Conservation (phyloP, 148 eudicot species). For the Polygonum maritimum region DNA sequence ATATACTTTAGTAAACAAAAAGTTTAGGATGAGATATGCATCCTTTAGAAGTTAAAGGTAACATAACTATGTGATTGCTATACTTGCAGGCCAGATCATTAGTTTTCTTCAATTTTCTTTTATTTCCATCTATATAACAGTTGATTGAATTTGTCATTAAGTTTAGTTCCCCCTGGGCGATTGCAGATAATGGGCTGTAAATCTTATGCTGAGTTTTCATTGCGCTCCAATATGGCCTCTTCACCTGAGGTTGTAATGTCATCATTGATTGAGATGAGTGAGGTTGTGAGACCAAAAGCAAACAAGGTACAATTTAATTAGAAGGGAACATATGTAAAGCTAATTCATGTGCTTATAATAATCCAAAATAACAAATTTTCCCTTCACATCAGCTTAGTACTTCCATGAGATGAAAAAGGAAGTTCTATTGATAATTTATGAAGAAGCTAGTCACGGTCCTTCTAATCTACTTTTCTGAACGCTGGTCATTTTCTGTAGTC, state of each 20-base stretch:
- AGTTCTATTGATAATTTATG: too few species aligned
- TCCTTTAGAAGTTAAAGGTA: neutral
- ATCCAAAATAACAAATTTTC: neutral
- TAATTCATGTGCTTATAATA: neutral
- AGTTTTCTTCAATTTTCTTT: neutral
- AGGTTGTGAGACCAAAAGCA: conserved; percentile 68
- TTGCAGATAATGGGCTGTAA: conserved; percentile 70
- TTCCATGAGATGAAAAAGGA: neutral
- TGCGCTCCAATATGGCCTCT: conserved; percentile 68
- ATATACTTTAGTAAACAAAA: neutral
- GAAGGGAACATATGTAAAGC: neutral
- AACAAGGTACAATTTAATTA: conserved; percentile 41
- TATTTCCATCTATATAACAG: neutral
- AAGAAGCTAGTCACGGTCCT: neutral
- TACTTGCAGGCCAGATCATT: neutral
- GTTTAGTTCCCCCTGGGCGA: neutral
- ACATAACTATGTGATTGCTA: neutral
- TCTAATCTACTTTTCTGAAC: neutral
- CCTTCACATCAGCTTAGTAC: neutral
- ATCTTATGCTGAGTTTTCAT: conserved; percentile 71
- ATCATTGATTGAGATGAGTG: conserved; percentile 76
- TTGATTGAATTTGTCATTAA: conserved; percentile 3
- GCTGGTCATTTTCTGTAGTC: neutral
- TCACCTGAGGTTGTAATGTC: conserved; percentile 69
- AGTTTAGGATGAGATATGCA: neutral